Evolutionary conservation across 495 filamentous ascomycete genomes (phyloP).

Genomic region (Bacidia rubella): DNA sequence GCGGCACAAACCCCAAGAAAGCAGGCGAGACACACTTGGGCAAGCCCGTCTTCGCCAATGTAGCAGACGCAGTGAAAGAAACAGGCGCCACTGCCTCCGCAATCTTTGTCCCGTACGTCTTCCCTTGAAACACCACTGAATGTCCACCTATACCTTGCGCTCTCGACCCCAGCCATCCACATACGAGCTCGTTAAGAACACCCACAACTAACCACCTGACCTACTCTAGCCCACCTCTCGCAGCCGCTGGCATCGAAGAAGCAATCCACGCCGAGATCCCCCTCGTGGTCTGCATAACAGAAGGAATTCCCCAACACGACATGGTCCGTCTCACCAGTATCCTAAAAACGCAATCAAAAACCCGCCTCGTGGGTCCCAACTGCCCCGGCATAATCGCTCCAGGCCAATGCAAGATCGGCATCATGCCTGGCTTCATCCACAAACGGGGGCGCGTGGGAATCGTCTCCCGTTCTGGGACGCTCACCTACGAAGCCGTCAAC

Average conservation of each 20-base stretch:
- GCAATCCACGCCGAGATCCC: constrained; percentile 84
- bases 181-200: background rate
- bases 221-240: constrained; percentile 62
- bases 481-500: constrained; percentile 99
- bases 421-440: constrained; percentile 99
- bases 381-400: constrained; percentile 96
- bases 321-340: constrained; percentile 99
- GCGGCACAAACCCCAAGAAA: constrained; percentile 98
- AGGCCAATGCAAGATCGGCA: constrained; percentile 99
- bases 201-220: background rate
- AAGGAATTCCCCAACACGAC: constrained; percentile 97
- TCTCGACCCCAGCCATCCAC: background rate
- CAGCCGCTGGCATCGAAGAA: constrained; percentile 92
- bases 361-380: constrained; percentile 90
- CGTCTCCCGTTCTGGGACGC: constrained; percentile 92
- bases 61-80: constrained; percentile 77
- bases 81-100: constrained; percentile 84
- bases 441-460: constrained; percentile 98
- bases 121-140: background rate
- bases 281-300: constrained; percentile 93
- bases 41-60: constrained; percentile 83
- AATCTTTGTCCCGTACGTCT: constrained; percentile 86
- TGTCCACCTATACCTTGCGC: too few species aligned
- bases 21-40: constrained; percentile 80
- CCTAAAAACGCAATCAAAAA: constrained; percentile 94